Evolutionary conservation across 495 filamentous ascomycete genomes (phyloP).

Genomic region (Tuber calosporum): DNA sequence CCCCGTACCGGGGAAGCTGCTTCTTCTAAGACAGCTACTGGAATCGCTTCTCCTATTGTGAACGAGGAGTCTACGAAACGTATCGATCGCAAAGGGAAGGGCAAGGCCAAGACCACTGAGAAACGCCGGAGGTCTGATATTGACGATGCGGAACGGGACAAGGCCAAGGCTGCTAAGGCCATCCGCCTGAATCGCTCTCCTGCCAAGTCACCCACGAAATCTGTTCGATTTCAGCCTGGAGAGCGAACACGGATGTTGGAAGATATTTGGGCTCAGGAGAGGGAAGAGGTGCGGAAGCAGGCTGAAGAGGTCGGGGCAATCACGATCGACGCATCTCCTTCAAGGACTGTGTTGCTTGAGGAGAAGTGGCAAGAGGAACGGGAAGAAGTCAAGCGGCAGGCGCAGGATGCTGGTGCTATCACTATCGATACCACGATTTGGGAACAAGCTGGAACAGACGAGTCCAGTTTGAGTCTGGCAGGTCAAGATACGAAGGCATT

Average conservation of each 20-base stretch:
- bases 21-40: not conserved
- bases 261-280: conserved; percentile 20
- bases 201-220: conserved; percentile 19
- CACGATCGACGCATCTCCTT: conserved; percentile 23
- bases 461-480: not conserved
- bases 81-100: conserved; percentile 11
- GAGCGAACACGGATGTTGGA: conserved; percentile 8
- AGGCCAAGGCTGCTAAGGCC: not conserved
- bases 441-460: conserved; percentile 14
- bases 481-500: conserved; percentile 30
- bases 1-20: not conserved
- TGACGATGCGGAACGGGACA: not conserved
- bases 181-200: not conserved
- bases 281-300: conserved; percentile 11
- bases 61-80: not conserved
- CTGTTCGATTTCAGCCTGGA: conserved; percentile 17
- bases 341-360: conserved; percentile 10
- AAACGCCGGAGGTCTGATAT: not conserved
- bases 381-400: conserved; percentile 15
- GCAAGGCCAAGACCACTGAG: conserved; percentile 6
- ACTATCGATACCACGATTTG: conserved; percentile 19
- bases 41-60: not conserved
- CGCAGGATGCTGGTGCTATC: conserved; percentile 24
- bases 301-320: conserved; percentile 7
- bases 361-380: conserved; percentile 21